phyloP scores from a whole-genome alignment of 2,329 filamentous ascomycete genomes.

The Aspergillus sp. region DNA sequence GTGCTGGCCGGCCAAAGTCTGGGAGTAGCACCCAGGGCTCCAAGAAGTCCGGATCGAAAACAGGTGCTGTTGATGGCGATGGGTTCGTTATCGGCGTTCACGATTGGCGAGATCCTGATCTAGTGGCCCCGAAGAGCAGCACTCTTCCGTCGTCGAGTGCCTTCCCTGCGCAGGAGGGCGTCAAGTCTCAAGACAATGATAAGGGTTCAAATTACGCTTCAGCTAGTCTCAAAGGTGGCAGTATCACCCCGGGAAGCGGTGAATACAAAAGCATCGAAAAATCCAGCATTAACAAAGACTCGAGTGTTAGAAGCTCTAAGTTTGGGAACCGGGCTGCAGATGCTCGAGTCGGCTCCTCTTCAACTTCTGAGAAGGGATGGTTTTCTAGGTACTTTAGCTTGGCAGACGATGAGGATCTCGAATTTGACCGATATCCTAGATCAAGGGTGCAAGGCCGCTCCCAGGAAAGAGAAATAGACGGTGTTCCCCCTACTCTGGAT shows the following conservation, averaged over 20 bases:
- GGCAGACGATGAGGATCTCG: constrained; percentile 14
- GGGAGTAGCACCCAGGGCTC: constrained; percentile 9
- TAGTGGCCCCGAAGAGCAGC: constrained; percentile 47
- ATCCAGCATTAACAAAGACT: constrained; percentile 12
- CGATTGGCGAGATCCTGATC: constrained; percentile 77
- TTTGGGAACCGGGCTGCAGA: constrained; percentile 5
- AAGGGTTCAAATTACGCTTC: constrained; percentile 23
- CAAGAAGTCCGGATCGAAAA: constrained; percentile 17
- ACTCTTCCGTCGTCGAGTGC: constrained; percentile 18
- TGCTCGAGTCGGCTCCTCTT: constrained; percentile 7
- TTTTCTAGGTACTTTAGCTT: constrained; percentile 31
- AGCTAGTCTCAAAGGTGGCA: constrained; percentile 55
- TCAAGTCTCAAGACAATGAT: constrained; percentile 26
- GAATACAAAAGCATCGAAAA: constrained; percentile 55
- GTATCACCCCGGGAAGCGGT: constrained; percentile 67
- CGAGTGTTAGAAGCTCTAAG: constrained; percentile 7
- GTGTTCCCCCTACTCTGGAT: constrained; percentile 5
- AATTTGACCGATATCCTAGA: constrained; percentile 8
- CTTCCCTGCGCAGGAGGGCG: constrained; percentile 16
- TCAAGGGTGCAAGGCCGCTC: constrained; percentile 5
- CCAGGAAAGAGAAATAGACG: constrained; percentile 12
- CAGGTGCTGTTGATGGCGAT: constrained; percentile 43
- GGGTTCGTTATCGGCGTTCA: constrained; percentile 79
- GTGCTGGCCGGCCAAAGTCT: constrained; percentile 11
- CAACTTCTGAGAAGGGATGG: constrained; percentile 21